These are phyloP conservation scores for Chlorella sp. DNA, from an alignment of 139 green algal species.

Conservation along the genomic window DNA sequence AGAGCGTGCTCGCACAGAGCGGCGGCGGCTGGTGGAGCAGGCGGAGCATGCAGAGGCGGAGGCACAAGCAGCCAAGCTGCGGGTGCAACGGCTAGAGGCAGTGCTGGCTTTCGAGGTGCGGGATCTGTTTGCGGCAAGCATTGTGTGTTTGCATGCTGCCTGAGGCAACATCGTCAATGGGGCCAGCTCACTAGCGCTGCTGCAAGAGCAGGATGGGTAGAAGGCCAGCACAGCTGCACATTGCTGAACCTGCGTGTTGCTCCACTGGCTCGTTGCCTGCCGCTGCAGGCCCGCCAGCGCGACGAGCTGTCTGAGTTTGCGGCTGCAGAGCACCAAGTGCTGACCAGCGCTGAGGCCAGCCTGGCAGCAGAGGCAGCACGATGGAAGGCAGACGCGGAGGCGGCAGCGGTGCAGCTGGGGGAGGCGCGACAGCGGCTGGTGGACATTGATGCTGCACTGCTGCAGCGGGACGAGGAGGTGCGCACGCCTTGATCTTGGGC, in stretches of 20 bases:
- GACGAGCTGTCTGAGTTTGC: not conserved
- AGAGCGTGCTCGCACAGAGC: not conserved
- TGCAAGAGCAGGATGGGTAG: not conserved
- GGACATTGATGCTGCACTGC: conserved; percentile 33
- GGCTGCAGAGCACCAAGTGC: conserved; percentile 4
- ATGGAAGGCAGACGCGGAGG: not conserved
- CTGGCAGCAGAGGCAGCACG: not conserved
- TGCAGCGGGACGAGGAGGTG: conserved; percentile 27
- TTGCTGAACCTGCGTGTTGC: too few relatives aligned
- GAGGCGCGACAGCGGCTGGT: conserved; percentile 29
- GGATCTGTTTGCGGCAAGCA: not conserved
- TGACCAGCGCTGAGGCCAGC: not conserved
- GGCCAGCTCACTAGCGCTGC: not conserved
- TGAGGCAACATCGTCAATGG: not conserved
- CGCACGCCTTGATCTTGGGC: too few relatives aligned
- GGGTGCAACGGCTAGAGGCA: not conserved
- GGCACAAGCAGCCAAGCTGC: not conserved
- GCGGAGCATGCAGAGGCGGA: not conserved
- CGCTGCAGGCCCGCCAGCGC: not conserved
- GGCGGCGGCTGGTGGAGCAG: conserved; percentile 5
- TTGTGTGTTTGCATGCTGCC: not conserved
- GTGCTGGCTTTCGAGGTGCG: conserved; percentile 10
- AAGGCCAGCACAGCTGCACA: not conserved
- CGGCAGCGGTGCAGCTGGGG: conserved; percentile 21
- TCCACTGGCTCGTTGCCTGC: not conserved